These are phyloP conservation scores for Spergularia bocconei DNA, from an alignment of 148 eudicot species.

Conservation along the genomic window DNA sequence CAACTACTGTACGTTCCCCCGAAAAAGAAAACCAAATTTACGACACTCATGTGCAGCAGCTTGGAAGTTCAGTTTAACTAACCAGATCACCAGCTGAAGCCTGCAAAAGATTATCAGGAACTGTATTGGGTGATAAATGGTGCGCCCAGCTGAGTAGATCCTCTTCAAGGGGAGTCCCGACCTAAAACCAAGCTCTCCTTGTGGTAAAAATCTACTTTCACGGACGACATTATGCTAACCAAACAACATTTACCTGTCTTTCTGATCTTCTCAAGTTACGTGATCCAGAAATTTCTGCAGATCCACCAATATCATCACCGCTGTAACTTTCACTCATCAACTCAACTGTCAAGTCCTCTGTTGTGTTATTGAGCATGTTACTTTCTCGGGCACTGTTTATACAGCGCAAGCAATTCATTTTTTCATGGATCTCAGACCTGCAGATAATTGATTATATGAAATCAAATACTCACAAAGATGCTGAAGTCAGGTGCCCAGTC, in stretches of 20 bases:
- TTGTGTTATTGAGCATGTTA: slow-evolving; percentile 16
- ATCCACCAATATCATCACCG: slow-evolving; percentile 71
- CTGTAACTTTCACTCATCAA: too few species aligned
- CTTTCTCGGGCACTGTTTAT: slow-evolving; percentile 15
- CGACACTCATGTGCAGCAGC: not conserved
- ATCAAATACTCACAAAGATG: too few species aligned
- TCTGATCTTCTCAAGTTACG: slow-evolving; percentile 60
- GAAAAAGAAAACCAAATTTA: too few species aligned
- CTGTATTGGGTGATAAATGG: slow-evolving; percentile 57
- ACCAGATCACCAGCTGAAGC: slow-evolving; percentile 98
- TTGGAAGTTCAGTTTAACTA: slow-evolving; percentile 18
- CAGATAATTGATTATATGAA: not conserved
- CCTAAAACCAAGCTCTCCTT: slow-evolving; percentile 37
- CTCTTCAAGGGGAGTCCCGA: slow-evolving; percentile 92
- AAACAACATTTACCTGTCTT: slow-evolving; percentile 57
- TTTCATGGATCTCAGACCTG: slow-evolving; percentile 96
- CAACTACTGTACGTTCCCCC: too few species aligned
- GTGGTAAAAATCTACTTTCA: not conserved
- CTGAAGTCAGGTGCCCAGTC: too few species aligned
- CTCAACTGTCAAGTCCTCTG: slow-evolving; percentile 32
- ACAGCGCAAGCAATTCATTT: slow-evolving; percentile 85
- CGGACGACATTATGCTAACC: not conserved
- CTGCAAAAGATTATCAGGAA: slow-evolving; percentile 84
- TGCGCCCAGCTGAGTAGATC: slow-evolving; percentile 97
- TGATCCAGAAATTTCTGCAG: slow-evolving; percentile 83